phyloP scores from a whole-genome alignment of 2,329 filamentous ascomycete genomes.

The Claviceps sp. region DNA sequence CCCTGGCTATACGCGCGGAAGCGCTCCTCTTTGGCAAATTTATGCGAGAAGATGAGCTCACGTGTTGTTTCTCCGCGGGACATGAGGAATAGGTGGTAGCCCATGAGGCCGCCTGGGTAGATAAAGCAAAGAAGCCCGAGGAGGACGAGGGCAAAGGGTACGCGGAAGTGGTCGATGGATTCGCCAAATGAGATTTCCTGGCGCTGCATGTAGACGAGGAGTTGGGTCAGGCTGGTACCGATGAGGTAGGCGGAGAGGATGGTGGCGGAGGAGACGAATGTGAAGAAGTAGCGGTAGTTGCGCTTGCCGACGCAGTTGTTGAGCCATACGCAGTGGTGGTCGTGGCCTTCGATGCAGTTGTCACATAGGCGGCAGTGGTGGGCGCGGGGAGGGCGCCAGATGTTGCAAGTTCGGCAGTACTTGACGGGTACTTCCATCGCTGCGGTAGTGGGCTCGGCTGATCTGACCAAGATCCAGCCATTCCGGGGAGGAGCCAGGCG shows the following conservation, averaged over 20 bases:
- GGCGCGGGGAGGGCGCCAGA: slow-evolving; percentile 89
- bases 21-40: slow-evolving; percentile 82
- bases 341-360: slow-evolving; percentile 92
- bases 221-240: slow-evolving; percentile 65
- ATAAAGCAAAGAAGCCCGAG: slow-evolving; percentile 61
- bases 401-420: slow-evolving; percentile 94
- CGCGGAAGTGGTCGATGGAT: slow-evolving; percentile 57
- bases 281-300: slow-evolving; percentile 97
- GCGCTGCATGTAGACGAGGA: slow-evolving; percentile 55
- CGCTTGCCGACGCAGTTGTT: slow-evolving; percentile 96
- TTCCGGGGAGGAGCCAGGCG: slow-evolving; percentile 73
- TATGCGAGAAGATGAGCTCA: slow-evolving; percentile 92
- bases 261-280: slow-evolving; percentile 71
- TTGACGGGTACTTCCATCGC: slow-evolving; percentile 98
- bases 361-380: slow-evolving; percentile 96
- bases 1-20: slow-evolving; percentile 83
- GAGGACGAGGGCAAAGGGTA: slow-evolving; percentile 79
- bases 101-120: slow-evolving; percentile 73
- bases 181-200: slow-evolving; percentile 53
- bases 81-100: slow-evolving; percentile 86
- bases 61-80: slow-evolving; percentile 85
- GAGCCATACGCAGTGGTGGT: slow-evolving; percentile 97
- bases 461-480: slow-evolving; percentile 87
- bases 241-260: slow-evolving; percentile 65
- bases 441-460: slow-evolving; percentile 57